Evolutionary conservation across 2,329 filamentous ascomycete species (phyloP).

Genomic region (Verticillium zaregamsianum): DNA sequence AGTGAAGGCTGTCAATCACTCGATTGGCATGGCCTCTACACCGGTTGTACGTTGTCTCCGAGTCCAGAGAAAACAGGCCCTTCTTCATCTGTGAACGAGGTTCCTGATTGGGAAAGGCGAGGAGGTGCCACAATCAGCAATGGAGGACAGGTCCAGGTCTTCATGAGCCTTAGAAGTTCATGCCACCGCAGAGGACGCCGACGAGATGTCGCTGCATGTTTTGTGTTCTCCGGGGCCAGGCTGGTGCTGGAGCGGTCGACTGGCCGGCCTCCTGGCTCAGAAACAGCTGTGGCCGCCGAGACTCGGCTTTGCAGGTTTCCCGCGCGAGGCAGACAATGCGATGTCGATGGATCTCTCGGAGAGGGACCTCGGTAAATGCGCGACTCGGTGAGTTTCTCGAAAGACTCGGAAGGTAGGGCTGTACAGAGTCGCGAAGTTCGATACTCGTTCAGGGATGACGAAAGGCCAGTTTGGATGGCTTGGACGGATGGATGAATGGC

Average conservation of each 20-base stretch:
- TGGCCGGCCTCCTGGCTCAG: too few species aligned
- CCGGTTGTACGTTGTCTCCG: not conserved
- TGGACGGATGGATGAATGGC: not conserved
- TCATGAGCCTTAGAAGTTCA: not conserved
- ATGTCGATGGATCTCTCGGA: too few species aligned
- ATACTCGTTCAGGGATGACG: not conserved
- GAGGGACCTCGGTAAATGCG: too few species aligned
- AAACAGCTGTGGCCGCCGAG: too few species aligned
- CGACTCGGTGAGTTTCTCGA: too few species aligned
- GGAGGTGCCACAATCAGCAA: not conserved
- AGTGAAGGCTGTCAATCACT: not conserved
- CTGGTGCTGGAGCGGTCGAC: too few species aligned
- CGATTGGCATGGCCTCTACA: not conserved
- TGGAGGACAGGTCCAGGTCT: not conserved
- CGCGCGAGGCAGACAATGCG: too few species aligned
- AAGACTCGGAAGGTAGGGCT: too few species aligned
- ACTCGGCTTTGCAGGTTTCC: too few species aligned
- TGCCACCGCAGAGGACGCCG: not conserved
- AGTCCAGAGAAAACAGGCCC: not conserved
- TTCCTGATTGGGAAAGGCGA: not conserved
- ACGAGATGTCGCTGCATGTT: not conserved
- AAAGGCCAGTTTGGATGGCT: not conserved
- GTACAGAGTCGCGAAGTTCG: not conserved
- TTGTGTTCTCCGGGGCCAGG: too few species aligned
- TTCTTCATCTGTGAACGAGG: too few species aligned